Evolutionary conservation across 2,329 filamentous ascomycete species (phyloP).

Genomic region (Hirsutella thompsonii): DNA sequence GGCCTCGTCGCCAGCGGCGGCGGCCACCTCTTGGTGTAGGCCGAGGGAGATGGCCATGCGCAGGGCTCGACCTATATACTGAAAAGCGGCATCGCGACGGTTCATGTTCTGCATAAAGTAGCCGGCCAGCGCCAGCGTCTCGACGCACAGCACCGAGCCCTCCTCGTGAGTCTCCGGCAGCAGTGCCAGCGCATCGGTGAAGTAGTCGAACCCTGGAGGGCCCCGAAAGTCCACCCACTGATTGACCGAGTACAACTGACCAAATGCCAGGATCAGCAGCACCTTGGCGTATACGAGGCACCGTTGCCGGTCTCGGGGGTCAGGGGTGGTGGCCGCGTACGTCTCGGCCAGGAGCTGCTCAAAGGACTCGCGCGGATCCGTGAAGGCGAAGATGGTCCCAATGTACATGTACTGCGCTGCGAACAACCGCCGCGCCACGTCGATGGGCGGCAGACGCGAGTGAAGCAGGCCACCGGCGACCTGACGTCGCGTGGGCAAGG

Average conservation of each 20-base stretch:
- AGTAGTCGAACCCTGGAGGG: slow-evolving; percentile 42
- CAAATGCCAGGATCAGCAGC: slow-evolving; percentile 39
- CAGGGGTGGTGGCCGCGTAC: slow-evolving; percentile 24
- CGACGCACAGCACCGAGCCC: slow-evolving; percentile 39
- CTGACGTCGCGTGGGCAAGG: slow-evolving; percentile 18
- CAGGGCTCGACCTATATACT: slow-evolving; percentile 39
- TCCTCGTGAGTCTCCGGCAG: slow-evolving; percentile 43
- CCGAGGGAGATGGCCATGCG: slow-evolving; percentile 45
- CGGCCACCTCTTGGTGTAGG: slow-evolving; percentile 37
- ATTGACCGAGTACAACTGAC: slow-evolving; percentile 44
- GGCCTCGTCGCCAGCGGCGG: slow-evolving; percentile 19
- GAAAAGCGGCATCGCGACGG: slow-evolving; percentile 38
- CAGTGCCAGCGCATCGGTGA: slow-evolving; percentile 35
- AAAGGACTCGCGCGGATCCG: slow-evolving; percentile 29
- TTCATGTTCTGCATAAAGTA: slow-evolving; percentile 47
- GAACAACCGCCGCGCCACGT: slow-evolving; percentile 36
- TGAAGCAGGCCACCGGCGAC: slow-evolving; percentile 6
- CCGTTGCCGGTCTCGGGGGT: slow-evolving; percentile 28
- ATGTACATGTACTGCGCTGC: slow-evolving; percentile 41
- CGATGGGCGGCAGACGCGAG: slow-evolving; percentile 31
- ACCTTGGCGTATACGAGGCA: slow-evolving; percentile 38
- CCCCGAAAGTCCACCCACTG: slow-evolving; percentile 38
- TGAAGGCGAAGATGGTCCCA: slow-evolving; percentile 42
- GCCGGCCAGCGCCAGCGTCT: slow-evolving; percentile 38
- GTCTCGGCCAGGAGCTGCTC: slow-evolving; percentile 29